Evolutionary conservation across 164 flowering plant genomes (phyloP).

Genomic region (Sextonia rubra): DNA sequence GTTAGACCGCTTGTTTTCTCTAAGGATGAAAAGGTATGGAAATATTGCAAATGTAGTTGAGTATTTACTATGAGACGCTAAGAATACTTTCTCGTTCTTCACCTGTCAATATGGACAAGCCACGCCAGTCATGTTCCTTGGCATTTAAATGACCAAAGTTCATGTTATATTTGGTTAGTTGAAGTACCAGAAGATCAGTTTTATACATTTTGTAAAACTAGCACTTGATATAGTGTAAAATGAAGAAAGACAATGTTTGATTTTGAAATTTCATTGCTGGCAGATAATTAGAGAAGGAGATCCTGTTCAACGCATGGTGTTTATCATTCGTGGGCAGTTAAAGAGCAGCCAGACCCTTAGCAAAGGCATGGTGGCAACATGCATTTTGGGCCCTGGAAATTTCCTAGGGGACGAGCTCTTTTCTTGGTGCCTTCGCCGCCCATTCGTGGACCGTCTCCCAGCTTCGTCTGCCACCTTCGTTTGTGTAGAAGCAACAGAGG

Average conservation of each 20-base stretch:
- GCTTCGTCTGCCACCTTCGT: constrained; percentile 85
- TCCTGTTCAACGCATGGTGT: constrained; percentile 80
- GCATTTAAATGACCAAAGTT: background rate
- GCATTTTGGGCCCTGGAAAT: constrained; percentile 68
- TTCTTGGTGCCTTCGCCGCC: constrained; percentile 93
- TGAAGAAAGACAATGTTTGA: background rate
- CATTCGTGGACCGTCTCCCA: constrained; percentile 74
- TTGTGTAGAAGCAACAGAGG: constrained; percentile 68
- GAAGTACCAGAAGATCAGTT: background rate
- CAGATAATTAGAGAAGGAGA: constrained; percentile 97
- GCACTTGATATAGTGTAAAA: background rate
- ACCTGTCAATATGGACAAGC: background rate
- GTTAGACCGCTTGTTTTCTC: constrained; percentile 72
- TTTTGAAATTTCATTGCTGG: background rate
- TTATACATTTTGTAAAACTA: background rate
- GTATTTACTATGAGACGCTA: background rate
- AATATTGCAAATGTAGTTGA: background rate
- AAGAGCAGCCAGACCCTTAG: constrained; percentile 68
- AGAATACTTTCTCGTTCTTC: background rate
- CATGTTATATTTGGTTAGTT: background rate
- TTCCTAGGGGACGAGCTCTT: constrained; percentile 91
- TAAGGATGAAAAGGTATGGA: constrained; percentile 80
- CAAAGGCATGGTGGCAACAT: constrained; percentile 73
- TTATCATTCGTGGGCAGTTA: constrained; percentile 67
- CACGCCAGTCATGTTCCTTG: background rate